Conservation (phyloP, 305 asterid species). For the Coffea humblotiana region DNA sequence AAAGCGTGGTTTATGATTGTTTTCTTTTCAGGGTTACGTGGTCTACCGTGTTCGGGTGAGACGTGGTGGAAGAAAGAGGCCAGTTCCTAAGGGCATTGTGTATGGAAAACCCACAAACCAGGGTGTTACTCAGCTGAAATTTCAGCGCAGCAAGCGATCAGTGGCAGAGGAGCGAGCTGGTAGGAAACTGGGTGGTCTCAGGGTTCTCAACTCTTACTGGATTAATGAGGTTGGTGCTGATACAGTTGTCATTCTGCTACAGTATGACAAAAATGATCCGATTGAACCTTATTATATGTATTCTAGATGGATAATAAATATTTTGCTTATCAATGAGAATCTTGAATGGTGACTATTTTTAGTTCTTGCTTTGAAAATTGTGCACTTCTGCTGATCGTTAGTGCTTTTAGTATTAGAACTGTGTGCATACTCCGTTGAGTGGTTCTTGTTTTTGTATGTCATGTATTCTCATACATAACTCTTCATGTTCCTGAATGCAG, state of each 20-base stretch:
- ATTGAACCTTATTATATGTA: not conserved
- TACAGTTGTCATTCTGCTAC: not conserved
- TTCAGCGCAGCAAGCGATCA: conserved; percentile 26
- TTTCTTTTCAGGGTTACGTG: conserved; percentile 7
- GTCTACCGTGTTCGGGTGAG: conserved; percentile 26
- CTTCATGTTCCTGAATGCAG: conserved; percentile 9
- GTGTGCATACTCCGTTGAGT: not conserved
- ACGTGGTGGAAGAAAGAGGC: conserved; percentile 31
- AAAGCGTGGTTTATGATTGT: not conserved
- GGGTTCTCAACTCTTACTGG: conserved; percentile 32
- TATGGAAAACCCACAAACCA: conserved; percentile 28
- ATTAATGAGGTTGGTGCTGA: conserved; percentile 26
- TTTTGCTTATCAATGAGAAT: not conserved
- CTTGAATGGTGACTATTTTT: not conserved
- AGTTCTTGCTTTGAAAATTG: not conserved
- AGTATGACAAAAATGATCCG: not conserved
- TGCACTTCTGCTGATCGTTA: not conserved
- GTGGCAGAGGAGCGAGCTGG: conserved; percentile 29
- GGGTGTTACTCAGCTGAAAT: conserved; percentile 32
- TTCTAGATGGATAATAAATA: too few relatives aligned
- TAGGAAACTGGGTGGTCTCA: conserved; percentile 30
- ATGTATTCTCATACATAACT: not conserved
- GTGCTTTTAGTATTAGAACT: not conserved
- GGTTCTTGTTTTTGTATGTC: too few relatives aligned
- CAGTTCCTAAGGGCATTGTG: conserved; percentile 29